Evolutionary conservation across 352 stramenopile genomes (phyloP).

Genomic region (Phytopythium litorale): DNA sequence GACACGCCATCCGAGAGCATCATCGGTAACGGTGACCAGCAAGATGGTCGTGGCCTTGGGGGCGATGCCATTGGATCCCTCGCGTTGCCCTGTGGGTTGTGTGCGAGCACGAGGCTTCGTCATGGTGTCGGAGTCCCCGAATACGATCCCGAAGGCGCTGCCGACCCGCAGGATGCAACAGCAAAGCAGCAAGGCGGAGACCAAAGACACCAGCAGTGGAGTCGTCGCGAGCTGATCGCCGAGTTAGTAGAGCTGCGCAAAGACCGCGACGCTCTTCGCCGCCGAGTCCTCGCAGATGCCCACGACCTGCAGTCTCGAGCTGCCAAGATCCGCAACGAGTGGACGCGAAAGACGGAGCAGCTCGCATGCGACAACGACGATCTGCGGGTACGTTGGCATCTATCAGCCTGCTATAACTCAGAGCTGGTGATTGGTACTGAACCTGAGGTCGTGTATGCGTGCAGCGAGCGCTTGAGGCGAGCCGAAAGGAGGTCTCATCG

Average conservation of each 20-base stretch:
- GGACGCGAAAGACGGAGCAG: constrained; percentile 37
- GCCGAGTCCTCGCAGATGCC: constrained; percentile 37
- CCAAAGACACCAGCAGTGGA: background rate
- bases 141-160: background rate
- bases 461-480: constrained; percentile 19
- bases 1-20: constrained; percentile 10
- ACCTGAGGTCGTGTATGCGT: background rate
- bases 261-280: constrained; percentile 41
- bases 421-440: background rate
- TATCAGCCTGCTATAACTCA: background rate
- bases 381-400: constrained; percentile 13
- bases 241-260: constrained; percentile 27
- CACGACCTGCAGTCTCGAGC: constrained; percentile 38
- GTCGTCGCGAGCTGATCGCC: constrained; percentile 20
- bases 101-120: background rate
- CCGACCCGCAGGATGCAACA: background rate
- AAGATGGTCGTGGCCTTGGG: background rate
- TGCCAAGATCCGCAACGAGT: constrained; percentile 33
- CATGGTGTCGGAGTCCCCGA: background rate
- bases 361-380: constrained; percentile 35
- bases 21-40: background rate
- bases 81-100: background rate
- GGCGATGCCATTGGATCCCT: background rate
- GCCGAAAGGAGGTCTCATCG: constrained; percentile 5
- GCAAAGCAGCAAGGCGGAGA: background rate